Conservation (phyloP, 768 basidiomycete species). For the Kwoniella europaea region DNA sequence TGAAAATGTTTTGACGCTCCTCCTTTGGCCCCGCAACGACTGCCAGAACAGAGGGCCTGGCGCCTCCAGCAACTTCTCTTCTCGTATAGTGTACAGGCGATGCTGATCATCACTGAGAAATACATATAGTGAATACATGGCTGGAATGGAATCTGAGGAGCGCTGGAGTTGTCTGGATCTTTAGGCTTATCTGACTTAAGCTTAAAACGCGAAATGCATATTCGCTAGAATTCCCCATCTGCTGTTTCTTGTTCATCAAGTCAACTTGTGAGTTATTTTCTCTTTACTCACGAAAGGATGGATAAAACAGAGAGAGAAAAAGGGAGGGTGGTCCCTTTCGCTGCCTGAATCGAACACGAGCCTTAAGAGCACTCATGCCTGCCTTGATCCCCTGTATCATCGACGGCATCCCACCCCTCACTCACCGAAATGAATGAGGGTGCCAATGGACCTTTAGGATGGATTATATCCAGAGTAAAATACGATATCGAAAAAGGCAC, state of each 20-base stretch:
- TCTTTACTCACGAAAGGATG: too few relatives aligned
- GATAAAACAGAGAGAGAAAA: background rate
- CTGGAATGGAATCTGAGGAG: too few relatives aligned
- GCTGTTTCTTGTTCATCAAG: too few relatives aligned
- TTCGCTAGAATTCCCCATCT: too few relatives aligned
- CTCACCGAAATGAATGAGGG: background rate
- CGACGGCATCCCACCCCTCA: background rate
- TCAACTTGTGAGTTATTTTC: too few relatives aligned
- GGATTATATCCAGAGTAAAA: too few relatives aligned
- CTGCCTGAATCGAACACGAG: conserved; percentile 5
- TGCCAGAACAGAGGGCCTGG: background rate
- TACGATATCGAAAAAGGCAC: too few relatives aligned
- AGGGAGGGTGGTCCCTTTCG: background rate
- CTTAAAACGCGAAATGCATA: background rate
- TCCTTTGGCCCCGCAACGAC: background rate
- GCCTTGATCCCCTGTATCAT: background rate
- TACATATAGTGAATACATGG: too few relatives aligned
- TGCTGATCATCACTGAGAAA: too few relatives aligned
- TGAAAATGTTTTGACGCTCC: background rate
- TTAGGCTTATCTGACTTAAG: background rate
- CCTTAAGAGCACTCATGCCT: background rate
- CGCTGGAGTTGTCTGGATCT: too few relatives aligned
- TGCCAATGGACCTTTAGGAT: background rate
- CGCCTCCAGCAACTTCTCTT: too few relatives aligned
- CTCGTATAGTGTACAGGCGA: too few relatives aligned